Evolutionary conservation across 2,329 filamentous ascomycete genomes (phyloP), one percentile per base, ranked within the genome.

Genomic region (Cercospora zeae-maydis): DNA sequence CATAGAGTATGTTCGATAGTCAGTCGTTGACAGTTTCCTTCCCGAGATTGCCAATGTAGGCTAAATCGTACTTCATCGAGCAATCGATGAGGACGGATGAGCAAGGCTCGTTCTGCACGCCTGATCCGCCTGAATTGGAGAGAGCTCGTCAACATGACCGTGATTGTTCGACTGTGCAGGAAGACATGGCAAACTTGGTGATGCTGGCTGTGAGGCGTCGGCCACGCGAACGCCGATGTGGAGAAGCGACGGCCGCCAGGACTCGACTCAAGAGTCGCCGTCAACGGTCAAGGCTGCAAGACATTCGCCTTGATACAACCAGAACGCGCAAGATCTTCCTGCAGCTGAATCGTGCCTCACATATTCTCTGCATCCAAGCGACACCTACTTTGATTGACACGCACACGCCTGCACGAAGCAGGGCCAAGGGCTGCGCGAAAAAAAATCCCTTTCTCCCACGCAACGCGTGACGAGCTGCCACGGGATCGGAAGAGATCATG

Each of bases 401-500:
- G 6, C 24, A 36, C 52, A 34, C 31, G n/a, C 13, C 58, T 54
- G 58, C 62, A 58, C 58, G 42, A 63, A 37, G 58, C 62, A 60
- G 62, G 58, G 62, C 58, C 37, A 56, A 56, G 58, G 51, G 24
- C 24, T 27, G 24, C 24, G 24, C 24, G 24, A 27, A 27, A 27
- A 16, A 52, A 52, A 37, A 33, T 27, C 21, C 31, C 24, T 19
- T n/a, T 42, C 30, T 31, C 11, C 34, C 49, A 54, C 33, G 53
- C 51, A 13, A 63, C 21, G 54, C 56, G 47, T 54, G 56, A 63
- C 56, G 52, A 58, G 62, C 47, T 36, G 33, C 56, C n/a, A 55
- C 56, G 47, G 57, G 39, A 64, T 60, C 57, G 36, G 42, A 58
- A 30, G 42, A 45, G 8, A 39, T 16, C 36, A 62, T 64, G 62